Evolutionary conservation across 306 rosid genomes (phyloP).

Genomic region (Malus sylvestris): DNA sequence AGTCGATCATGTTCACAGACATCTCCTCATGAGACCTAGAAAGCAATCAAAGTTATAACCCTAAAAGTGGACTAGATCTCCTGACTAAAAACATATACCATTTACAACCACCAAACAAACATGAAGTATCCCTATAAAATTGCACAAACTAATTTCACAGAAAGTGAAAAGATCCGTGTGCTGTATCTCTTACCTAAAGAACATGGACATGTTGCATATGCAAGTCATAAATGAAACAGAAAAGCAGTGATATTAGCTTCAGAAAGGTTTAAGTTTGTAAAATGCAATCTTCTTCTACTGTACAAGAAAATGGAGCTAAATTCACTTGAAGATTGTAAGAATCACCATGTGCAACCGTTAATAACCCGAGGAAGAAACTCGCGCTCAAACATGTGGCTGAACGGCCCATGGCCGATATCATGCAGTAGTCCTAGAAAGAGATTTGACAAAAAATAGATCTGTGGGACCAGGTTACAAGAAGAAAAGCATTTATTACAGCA

Average conservation of each 20-base stretch:
- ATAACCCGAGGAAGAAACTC: conserved; percentile 62
- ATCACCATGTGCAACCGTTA: conserved; percentile 48
- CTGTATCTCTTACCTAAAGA: neutral
- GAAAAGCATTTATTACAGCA: conserved; percentile 11
- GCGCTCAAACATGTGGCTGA: conserved; percentile 88
- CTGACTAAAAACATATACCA: neutral
- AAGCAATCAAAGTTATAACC: conserved; percentile 4
- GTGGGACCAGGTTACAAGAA: conserved; percentile 13
- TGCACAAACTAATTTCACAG: neutral
- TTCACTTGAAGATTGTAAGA: neutral
- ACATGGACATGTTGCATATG: neutral
- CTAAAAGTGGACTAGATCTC: conserved; percentile 10
- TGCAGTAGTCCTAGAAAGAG: conserved; percentile 72
- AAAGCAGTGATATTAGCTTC: neutral
- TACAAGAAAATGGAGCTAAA: conserved; percentile 8
- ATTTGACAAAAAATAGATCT: conserved; percentile 3
- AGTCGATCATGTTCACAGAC: conserved; percentile 78
- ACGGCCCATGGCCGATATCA: conserved; percentile 96
- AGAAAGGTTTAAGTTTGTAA: conserved; percentile 1
- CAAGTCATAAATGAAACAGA: neutral
- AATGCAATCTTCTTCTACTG: conserved; percentile 32
- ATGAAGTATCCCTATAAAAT: neutral
- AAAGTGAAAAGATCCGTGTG: neutral
- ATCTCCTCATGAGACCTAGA: conserved; percentile 83
- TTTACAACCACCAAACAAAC: neutral